These are phyloP conservation scores for Pyricularia sp. DNA, from an alignment of 2,329 filamentous ascomycete species.

Conservation along the genomic window DNA sequence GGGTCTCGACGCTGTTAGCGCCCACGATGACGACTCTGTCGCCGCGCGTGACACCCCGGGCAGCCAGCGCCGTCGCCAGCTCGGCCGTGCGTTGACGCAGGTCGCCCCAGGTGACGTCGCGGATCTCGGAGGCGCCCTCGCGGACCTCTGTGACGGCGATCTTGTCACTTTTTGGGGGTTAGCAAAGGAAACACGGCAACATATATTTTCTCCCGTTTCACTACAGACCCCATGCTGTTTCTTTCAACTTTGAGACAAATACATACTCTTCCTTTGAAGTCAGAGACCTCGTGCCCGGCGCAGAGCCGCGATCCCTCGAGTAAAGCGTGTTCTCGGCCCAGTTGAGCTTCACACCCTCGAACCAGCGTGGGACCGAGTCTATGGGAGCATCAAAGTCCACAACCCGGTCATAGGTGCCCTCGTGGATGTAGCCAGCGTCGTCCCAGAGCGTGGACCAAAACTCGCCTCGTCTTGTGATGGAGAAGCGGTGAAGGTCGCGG, in stretches of 20 bases:
- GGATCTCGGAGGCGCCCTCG: constrained; percentile 47
- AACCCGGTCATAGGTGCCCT: constrained; percentile 45
- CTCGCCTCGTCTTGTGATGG: constrained; percentile 46
- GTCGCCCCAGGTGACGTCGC: constrained; percentile 57
- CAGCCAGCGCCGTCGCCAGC: constrained; percentile 57
- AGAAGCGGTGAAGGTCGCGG: constrained; percentile 61
- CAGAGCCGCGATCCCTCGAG: constrained; percentile 31
- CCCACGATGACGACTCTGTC: constrained; percentile 70
- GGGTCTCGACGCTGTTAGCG: constrained; percentile 65
- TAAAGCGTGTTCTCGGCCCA: constrained; percentile 76
- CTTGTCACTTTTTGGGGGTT: constrained; percentile 53
- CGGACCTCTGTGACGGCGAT: constrained; percentile 65
- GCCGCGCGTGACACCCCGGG: constrained; percentile 56
- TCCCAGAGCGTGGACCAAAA: constrained; percentile 61
- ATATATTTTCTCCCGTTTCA: constrained; percentile 1
- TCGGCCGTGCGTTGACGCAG: constrained; percentile 49
- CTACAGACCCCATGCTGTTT: not conserved
- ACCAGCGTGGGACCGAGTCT: constrained; percentile 67
- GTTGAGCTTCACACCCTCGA: constrained; percentile 63
- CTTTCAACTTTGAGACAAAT: not conserved
- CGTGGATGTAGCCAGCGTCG: constrained; percentile 50
- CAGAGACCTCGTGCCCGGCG: constrained; percentile 32
- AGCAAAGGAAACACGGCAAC: not conserved
- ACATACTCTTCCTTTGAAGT: not conserved
- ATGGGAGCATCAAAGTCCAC: constrained; percentile 65